These are phyloP conservation scores for Candida dendrica DNA, from an alignment of 805 yeast genomes.

Conservation along the genomic window DNA sequence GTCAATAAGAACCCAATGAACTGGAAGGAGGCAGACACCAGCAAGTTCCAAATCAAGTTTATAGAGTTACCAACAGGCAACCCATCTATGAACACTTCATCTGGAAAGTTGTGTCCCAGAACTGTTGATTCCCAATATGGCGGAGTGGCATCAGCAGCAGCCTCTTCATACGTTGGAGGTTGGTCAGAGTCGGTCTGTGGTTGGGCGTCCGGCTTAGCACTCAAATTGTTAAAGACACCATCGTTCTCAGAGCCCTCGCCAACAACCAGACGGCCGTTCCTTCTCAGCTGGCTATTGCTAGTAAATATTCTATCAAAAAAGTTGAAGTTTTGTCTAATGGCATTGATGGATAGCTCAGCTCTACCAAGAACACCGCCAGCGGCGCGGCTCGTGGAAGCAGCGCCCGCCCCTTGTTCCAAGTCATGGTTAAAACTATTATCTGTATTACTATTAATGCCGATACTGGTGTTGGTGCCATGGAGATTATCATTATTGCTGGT, in stretches of 20 bases:
- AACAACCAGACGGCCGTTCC: not conserved
- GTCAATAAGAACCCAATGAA: constrained; percentile 89
- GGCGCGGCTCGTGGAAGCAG: not conserved
- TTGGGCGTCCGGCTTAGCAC: constrained; percentile 73
- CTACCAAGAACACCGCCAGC: not conserved
- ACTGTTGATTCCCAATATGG: constrained; percentile 94
- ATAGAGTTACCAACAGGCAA: constrained; percentile 92
- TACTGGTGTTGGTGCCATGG: not conserved
- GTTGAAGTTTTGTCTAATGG: constrained; percentile 30
- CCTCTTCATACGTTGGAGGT: constrained; percentile 90
- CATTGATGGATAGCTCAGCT: constrained; percentile 6
- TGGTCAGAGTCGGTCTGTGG: constrained; percentile 34
- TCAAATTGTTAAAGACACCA: constrained; percentile 88
- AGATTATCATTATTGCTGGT: not conserved
- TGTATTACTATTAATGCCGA: too few relatives aligned
- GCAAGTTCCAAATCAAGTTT: constrained; percentile 81
- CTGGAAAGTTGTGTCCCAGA: constrained; percentile 66
- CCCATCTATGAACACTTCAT: constrained; percentile 91
- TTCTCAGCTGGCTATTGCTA: constrained; percentile 7
- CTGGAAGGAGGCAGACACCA: constrained; percentile 88
- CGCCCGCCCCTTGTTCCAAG: not conserved
- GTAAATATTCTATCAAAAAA: constrained; percentile 30
- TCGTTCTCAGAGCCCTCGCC: constrained; percentile 45
- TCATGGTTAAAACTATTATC: not conserved
- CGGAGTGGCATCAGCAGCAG: constrained; percentile 88